phyloP scores from a whole-genome alignment of 805 yeast species.

The Ogataea degrootiae region DNA sequence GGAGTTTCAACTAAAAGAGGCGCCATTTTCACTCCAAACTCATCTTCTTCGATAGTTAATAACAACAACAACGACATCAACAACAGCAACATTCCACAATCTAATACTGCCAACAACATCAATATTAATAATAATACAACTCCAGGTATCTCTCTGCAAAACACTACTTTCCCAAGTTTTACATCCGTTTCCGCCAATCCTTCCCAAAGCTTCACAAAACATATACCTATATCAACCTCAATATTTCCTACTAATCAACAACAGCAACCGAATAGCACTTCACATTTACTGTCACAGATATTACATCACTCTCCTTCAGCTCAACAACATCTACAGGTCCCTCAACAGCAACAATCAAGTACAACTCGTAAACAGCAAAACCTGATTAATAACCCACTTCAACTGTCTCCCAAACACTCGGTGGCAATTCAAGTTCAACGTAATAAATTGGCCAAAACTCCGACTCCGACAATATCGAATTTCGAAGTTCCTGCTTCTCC shows the following conservation, averaged over 20 bases:
- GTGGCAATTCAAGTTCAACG: constrained; percentile 5
- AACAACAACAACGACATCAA: too few species aligned
- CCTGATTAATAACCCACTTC: background rate
- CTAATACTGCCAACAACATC: background rate
- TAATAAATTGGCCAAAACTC: constrained; percentile 12
- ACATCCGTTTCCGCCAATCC: constrained; percentile 4
- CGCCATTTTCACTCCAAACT: constrained; percentile 6
- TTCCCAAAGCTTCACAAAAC: constrained; percentile 1
- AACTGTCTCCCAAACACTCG: constrained; percentile 2
- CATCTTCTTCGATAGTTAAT: background rate
- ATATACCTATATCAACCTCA: background rate
- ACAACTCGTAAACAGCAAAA: too few species aligned
- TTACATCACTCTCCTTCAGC: background rate
- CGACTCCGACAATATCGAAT: constrained; percentile 17
- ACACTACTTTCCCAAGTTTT: constrained; percentile 2
- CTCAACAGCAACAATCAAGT: background rate
- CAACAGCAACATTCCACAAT: too few species aligned
- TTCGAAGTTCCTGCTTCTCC: constrained; percentile 25
- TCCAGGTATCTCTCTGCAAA: background rate
- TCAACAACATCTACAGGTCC: background rate
- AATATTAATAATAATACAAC: background rate
- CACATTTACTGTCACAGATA: background rate
- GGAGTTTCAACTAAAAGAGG: constrained; percentile 22
- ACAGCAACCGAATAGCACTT: background rate
- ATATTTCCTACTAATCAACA: background rate